These are phyloP conservation scores for Allium sativum DNA, from an alignment of 106 monocot genomes.

Conservation along the genomic window DNA sequence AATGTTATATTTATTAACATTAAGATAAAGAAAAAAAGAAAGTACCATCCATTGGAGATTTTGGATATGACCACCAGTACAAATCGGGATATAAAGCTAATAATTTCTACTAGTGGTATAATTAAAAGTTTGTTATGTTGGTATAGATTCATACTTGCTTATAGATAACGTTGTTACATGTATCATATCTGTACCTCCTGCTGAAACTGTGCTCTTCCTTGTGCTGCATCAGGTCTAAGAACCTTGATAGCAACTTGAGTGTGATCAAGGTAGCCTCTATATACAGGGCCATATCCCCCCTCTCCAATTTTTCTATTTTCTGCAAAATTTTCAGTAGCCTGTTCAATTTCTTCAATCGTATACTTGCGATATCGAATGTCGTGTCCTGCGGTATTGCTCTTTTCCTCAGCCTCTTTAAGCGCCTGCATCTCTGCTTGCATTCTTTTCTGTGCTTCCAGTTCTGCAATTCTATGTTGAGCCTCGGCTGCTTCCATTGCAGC, in stretches of 20 bases:
- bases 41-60: no score
- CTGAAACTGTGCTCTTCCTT: constrained; percentile 52
- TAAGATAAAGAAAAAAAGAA: no score
- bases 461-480: constrained; percentile 41
- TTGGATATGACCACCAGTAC: neutral
- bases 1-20: no score
- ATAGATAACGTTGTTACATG: no score
- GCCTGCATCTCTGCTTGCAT: constrained; percentile 57
- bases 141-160: no score
- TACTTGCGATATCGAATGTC: constrained; percentile 55
- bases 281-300: constrained; percentile 50
- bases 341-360: constrained; percentile 47
- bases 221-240: constrained; percentile 46
- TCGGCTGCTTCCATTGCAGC: constrained; percentile 63
- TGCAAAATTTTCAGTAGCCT: constrained; percentile 36
- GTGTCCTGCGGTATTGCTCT: constrained; percentile 15
- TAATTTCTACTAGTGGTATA: neutral
- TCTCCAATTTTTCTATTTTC: constrained; percentile 38
- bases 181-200: constrained; percentile 33
- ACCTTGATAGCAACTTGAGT: constrained; percentile 51
- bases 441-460: constrained; percentile 49
- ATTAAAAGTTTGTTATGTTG: no score
- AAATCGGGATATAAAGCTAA: neutral
- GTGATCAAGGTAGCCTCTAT: constrained; percentile 30
- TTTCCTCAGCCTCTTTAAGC: constrained; percentile 39